These are phyloP conservation scores for Hemileccinum impolitum DNA, from an alignment of 768 basidiomycete species.

Conservation along the genomic window DNA sequence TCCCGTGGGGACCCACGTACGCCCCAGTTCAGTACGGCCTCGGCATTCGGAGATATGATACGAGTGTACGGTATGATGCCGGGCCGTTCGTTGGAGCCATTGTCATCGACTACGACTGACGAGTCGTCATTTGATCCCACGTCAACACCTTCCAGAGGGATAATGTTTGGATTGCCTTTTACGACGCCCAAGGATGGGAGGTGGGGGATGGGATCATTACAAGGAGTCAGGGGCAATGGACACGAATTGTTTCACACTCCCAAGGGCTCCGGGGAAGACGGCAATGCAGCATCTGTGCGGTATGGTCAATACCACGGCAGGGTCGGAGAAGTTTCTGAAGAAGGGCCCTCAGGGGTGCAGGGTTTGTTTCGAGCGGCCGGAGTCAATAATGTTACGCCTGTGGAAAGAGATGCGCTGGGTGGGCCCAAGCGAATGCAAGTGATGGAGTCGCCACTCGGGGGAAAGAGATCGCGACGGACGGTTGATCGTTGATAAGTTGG, in stretches of 20 bases:
- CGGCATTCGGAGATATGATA: slow-evolving; percentile 33
- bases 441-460: slow-evolving; percentile 28
- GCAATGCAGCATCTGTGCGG: slow-evolving; percentile 8
- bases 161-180: slow-evolving; percentile 56
- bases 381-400: slow-evolving; percentile 51
- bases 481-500: slow-evolving; percentile 12
- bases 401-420: slow-evolving; percentile 36
- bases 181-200: slow-evolving; percentile 58
- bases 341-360: slow-evolving; percentile 11
- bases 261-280: slow-evolving; percentile 32
- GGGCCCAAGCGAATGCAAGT: slow-evolving; percentile 22
- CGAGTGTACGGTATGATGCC: slow-evolving; percentile 40
- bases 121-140: slow-evolving; percentile 72
- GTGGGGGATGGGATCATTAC: slow-evolving; percentile 33
- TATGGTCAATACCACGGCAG: slow-evolving; percentile 12
- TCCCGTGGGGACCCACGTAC: slow-evolving; percentile 53
- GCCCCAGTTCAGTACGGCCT: slow-evolving; percentile 39
- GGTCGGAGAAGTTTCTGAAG: slow-evolving; percentile 18
- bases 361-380: slow-evolving; percentile 15
- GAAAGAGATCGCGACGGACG: slow-evolving; percentile 23
- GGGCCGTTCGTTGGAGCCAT: slow-evolving; percentile 33
- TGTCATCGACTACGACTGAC: slow-evolving; percentile 32
- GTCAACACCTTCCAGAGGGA: slow-evolving; percentile 78
- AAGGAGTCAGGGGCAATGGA: slow-evolving; percentile 31
- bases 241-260: slow-evolving; percentile 54